phyloP scores from a whole-genome alignment of 192 early-diverging fungal genomes.

The Geranomyces michiganensis region DNA sequence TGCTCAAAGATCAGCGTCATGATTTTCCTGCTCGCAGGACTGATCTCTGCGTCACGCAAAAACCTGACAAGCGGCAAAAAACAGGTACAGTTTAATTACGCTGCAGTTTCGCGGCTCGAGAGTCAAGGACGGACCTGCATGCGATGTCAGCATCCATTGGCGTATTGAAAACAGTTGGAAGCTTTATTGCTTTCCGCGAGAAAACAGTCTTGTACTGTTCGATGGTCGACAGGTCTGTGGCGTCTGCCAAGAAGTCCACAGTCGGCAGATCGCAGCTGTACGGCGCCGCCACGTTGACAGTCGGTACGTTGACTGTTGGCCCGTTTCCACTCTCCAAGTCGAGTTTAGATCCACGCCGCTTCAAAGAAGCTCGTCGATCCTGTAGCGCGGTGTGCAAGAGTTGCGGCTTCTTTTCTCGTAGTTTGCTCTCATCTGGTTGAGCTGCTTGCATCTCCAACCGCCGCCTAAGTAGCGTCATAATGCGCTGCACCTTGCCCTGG shows the following conservation, averaged over 20 bases:
- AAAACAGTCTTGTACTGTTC: conserved; percentile 2
- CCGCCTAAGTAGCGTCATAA: not conserved
- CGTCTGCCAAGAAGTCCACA: not conserved
- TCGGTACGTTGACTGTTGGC: not conserved
- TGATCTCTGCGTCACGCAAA: conserved; percentile 1
- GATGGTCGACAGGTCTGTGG: not conserved
- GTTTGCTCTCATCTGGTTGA: conserved; percentile 4
- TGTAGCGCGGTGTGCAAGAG: not conserved
- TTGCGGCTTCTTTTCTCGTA: not conserved
- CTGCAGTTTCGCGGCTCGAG: not conserved
- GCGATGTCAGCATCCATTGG: conserved; percentile 1
- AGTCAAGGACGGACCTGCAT: not conserved
- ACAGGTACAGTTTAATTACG: not conserved
- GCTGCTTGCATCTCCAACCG: not conserved
- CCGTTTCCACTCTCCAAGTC: not conserved
- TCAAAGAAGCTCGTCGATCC: not conserved
- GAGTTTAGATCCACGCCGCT: not conserved
- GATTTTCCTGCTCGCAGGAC: not conserved
- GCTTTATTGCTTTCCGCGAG: not conserved
- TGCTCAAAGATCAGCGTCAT: conserved; percentile 10
- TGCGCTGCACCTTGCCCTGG: not conserved
- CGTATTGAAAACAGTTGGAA: not conserved
- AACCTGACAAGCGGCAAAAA: conserved; percentile 13
- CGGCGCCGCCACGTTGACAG: not conserved
- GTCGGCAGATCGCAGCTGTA: no score